Evolutionary conservation across 1,284 basidiomycete species (phyloP).

Genomic region (Heterobasidion irregulare): DNA sequence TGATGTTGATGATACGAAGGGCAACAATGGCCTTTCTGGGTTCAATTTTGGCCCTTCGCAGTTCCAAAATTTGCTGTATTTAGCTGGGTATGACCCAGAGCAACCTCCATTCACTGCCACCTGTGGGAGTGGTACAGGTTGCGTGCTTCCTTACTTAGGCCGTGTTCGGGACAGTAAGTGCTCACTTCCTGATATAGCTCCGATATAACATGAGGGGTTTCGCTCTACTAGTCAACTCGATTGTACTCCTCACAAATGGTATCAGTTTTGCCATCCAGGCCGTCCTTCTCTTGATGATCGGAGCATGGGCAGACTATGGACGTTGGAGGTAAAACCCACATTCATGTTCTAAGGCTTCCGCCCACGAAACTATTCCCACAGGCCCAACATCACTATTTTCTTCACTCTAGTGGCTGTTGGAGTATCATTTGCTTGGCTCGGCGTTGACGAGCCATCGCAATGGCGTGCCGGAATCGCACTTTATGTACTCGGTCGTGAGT

Average conservation of each 20-base stretch:
- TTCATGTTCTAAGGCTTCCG: background rate
- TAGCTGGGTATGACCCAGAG: constrained; percentile 62
- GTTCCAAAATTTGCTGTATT: constrained; percentile 67
- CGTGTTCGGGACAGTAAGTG: constrained; percentile 48
- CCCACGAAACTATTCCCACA: constrained; percentile 13
- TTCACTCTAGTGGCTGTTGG: constrained; percentile 64
- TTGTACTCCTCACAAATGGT: constrained; percentile 69
- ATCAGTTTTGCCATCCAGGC: constrained; percentile 71
- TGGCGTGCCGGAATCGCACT: constrained; percentile 67
- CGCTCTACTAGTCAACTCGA: constrained; percentile 54
- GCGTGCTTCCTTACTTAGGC: constrained; percentile 64
- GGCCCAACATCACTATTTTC: constrained; percentile 72
- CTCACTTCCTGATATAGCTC: background rate
- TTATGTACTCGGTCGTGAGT: constrained; percentile 70
- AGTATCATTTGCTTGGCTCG: constrained; percentile 73
- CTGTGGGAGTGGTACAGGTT: constrained; percentile 41
- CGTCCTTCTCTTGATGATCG: constrained; percentile 52
- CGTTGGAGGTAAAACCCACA: constrained; percentile 46
- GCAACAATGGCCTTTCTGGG: constrained; percentile 64
- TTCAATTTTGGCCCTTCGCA: constrained; percentile 75
- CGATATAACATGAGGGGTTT: background rate
- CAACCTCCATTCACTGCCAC: constrained; percentile 42
- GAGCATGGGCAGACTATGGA: constrained; percentile 76
- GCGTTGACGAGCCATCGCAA: constrained; percentile 52
- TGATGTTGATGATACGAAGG: constrained; percentile 20